These are phyloP conservation scores for Trichoderma simmonsii DNA, from an alignment of 2,329 filamentous ascomycete genomes.

Conservation along the genomic window DNA sequence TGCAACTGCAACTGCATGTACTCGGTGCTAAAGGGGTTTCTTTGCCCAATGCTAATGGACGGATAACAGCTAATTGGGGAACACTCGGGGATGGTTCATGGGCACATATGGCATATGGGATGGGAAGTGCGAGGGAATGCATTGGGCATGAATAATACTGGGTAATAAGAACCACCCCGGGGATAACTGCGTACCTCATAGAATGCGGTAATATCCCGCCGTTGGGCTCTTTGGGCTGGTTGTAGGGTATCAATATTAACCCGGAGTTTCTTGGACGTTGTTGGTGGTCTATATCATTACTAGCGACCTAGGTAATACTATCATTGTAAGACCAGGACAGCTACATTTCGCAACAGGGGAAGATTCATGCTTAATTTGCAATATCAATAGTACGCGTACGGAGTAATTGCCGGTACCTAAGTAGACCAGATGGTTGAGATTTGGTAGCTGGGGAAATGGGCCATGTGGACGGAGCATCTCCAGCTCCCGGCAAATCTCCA, in stretches of 20 bases:
- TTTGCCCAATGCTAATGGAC: neutral
- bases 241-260: neutral
- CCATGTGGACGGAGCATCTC: neutral
- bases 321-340: neutral
- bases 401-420: neutral
- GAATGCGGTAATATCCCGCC: neutral
- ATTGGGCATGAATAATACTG: neutral
- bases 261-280: neutral
- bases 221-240: conserved; percentile 2
- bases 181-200: neutral
- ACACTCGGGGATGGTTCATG: neutral
- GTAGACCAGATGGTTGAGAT: neutral
- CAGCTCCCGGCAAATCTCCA: neutral
- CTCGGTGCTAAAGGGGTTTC: neutral
- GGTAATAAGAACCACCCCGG: neutral
- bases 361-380: neutral
- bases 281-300: neutral
- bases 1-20: neutral
- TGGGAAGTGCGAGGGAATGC: neutral
- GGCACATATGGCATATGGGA: neutral
- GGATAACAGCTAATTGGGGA: neutral
- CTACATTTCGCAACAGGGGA: neutral
- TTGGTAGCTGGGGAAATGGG: neutral
- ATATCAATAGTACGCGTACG: neutral
- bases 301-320: neutral